Evolutionary conservation across 2,329 filamentous ascomycete genomes (phyloP), one percentile per base, ranked within the genome.

Genomic region (Colletotrichum musicola): DNA sequence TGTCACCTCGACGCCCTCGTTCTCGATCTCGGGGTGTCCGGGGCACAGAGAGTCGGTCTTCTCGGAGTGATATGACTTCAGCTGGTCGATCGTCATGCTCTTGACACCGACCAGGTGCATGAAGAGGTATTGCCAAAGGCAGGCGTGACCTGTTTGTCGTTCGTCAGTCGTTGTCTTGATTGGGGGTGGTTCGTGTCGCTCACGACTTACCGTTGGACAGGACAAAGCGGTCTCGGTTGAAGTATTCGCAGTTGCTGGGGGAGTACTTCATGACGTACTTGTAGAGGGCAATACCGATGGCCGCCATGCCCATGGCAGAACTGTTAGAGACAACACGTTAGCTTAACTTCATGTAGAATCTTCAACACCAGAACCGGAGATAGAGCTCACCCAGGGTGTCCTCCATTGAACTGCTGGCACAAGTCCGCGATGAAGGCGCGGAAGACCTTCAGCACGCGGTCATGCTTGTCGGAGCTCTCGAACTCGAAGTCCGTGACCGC

Each of bases 321-420:
- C 78, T 80, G 18, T 40, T 12, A 25, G 6, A 49, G 38, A 57
- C 2, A 40, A 35, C 18, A 38, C 6, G 16, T 20, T 51, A 55
- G 40, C 58, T 49, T 4, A 6, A 2, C 18, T 18, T 20, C n/a
- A n/a, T n/a, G n/a, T n/a, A n/a, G n/a, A 46, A 2, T 18, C 42
- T 3, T 46, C 44, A 18, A n/a, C 44, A 10, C 10, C 12, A 44
- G 62, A 51, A 35, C 4, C n/a, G 6, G 13, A 1, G 3, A 6
- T 18, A 5, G 10, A 18, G 16, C 82, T 72, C 81, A 90, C 86
- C 90, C 90, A n/a, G 89, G 90, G 74, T 92, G 90, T 0, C 90
- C 90, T 49, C 89, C 89, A 70, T 87, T 87, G 77, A 91, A 92
- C 71, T 92, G 90, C 75, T 92, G 85, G 73, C 89, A 92, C 3